Evolutionary conservation across 805 yeast genomes (phyloP), one percentile per base, ranked within the genome.

Genomic region (Lipomyces starkeyi): DNA sequence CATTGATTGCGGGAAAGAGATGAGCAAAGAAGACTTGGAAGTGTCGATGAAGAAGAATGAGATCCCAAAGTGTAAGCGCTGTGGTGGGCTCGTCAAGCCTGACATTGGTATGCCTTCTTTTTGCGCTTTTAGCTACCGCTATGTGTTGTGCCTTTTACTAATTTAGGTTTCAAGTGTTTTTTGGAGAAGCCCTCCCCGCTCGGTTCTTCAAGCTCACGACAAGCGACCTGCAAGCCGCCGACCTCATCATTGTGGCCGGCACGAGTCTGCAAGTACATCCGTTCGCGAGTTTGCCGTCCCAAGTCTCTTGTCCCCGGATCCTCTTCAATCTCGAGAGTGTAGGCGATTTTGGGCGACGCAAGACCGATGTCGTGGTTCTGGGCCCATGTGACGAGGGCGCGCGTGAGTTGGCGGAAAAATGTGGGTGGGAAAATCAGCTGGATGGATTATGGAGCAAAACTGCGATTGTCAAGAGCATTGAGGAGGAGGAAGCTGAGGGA

Each of bases 191-290:
- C 1, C 81, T 94, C 34, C 98, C 98, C 0, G 74, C 73, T 1
- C 80, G 81, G 64, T 91, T 93, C 74, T 93, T 90, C 77, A 85
- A 86, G 1, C 73, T 78, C 13, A 88, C 95, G 90, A 94, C 89
- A 2, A 71, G 77, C 14, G 90, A 87, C 73, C 76, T 84, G 43
- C 81, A 82, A 1, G 82, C 78, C 25, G 79, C 87, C 32, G 92
- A 89, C 73, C 76, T 93, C 34, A 91, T 92, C 0, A 86, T 94
- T 27, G 93, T 94, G 0, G 97, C 97, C 0, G 99, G 99, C 0
- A 92, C 98, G 0, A 91, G 97, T 0, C 83, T 94, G 53, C 87
- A 93, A 0, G 98, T 94, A 0, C 87, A 87, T 71, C 99, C 99
- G 2, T 94, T 94, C 83, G 97, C 97, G 0, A 82, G 87, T 9